Conservation (phyloP, 2,329 filamentous ascomycete species). For the Alternaria dauci region DNA sequence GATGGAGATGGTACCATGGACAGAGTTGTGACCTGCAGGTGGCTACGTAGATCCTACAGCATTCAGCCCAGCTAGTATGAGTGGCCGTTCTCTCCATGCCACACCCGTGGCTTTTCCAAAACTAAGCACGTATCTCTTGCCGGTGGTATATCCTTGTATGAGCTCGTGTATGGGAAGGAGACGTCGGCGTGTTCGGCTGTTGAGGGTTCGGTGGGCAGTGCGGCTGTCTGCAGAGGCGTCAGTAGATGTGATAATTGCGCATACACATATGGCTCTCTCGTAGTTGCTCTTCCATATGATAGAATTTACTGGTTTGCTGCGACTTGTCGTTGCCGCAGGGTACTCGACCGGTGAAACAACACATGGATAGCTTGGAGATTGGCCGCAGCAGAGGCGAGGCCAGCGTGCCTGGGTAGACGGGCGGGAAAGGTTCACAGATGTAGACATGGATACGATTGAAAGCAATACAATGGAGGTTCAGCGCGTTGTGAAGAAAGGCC, state of each 20-base stretch:
- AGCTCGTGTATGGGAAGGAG: background rate
- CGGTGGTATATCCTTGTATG: background rate
- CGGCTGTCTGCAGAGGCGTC: background rate
- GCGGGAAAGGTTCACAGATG: background rate
- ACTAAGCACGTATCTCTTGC: background rate
- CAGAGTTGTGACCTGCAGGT: background rate
- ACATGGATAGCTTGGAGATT: background rate
- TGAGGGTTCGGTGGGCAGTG: background rate
- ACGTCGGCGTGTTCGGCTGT: background rate
- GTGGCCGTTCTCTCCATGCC: background rate
- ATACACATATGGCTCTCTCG: background rate
- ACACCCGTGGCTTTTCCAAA: background rate
- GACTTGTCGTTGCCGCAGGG: background rate
- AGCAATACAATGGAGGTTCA: background rate
- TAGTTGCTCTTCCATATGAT: background rate
- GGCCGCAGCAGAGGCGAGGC: background rate
- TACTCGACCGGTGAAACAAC: background rate
- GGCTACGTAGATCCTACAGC: background rate
- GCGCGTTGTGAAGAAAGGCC: background rate
- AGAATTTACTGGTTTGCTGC: background rate
- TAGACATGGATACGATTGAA: background rate
- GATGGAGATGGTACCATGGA: too few species aligned
- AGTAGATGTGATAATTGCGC: background rate
- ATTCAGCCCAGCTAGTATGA: background rate
- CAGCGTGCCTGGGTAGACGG: background rate